Evolutionary conservation across 1,284 basidiomycete species (phyloP).

Genomic region (Ganoderma meredithae): DNA sequence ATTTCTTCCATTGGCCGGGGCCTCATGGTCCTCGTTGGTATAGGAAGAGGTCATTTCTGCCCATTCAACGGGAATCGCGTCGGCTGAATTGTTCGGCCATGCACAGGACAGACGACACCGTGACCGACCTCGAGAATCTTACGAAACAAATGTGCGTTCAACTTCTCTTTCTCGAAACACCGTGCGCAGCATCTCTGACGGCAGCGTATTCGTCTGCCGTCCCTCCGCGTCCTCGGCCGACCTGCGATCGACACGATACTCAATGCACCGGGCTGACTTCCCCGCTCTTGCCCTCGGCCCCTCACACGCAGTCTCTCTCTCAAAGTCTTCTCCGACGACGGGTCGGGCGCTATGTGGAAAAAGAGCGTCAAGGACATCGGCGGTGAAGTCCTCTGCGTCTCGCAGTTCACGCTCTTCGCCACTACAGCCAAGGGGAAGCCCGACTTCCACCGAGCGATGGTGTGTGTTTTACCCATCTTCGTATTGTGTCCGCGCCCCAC

Average conservation of each 20-base stretch:
- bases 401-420: slow-evolving; percentile 92
- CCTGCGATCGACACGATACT: slow-evolving; percentile 5
- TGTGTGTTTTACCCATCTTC: slow-evolving; percentile 41
- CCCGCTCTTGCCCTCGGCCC: slow-evolving; percentile 8
- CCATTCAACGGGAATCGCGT: slow-evolving; percentile 24
- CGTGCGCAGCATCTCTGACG: background rate
- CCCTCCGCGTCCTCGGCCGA: slow-evolving; percentile 4
- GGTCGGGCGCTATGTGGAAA: slow-evolving; percentile 77
- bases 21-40: slow-evolving; percentile 88
- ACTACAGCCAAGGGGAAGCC: slow-evolving; percentile 89
- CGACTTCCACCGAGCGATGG: slow-evolving; percentile 93
- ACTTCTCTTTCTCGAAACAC: slow-evolving; percentile 11
- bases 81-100: slow-evolving; percentile 29
- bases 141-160: slow-evolving; percentile 79
- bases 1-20: slow-evolving; percentile 85
- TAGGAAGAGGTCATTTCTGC: slow-evolving; percentile 70
- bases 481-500: slow-evolving; percentile 17
- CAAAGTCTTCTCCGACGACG: slow-evolving; percentile 74
- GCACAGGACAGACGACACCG: slow-evolving; percentile 74
- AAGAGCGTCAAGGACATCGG: slow-evolving; percentile 82
- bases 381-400: slow-evolving; percentile 89
- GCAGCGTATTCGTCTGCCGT: background rate
- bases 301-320: slow-evolving; percentile 62
- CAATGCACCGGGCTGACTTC: slow-evolving; percentile 6
- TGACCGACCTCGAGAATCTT: slow-evolving; percentile 71